Evolutionary conservation across 352 stramenopile genomes (phyloP), one percentile per base, ranked within the genome.

Genomic region (Globisporangium sylvaticum): DNA sequence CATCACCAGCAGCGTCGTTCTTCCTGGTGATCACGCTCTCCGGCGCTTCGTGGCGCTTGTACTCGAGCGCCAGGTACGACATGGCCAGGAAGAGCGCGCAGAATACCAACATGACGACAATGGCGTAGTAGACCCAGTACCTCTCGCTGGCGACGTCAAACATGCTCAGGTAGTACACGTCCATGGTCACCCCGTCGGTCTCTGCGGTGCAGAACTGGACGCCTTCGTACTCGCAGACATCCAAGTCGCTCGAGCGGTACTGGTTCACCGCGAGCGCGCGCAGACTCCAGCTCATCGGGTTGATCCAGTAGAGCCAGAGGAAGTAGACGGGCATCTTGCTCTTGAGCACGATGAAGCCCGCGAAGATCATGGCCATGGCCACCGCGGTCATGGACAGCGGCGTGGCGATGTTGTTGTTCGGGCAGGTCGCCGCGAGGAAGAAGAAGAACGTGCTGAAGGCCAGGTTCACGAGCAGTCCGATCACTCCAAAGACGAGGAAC

Each of bases 221-320:
- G 24, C 54, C 53, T 0, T 56, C 9, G 39, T 48, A 75, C 27
- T 57, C 37, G 42, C 67, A 65, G 15, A 63, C 32, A 20, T 75
- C 48, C 15, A 55, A 64, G 5, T 18, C 31, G 1, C 8, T 9
- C 24, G 66, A 66, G 42, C 48, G 25, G 58, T 72, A 75, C 53
- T 75, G 31, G 59, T 72, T 72, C n/a, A 70, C 52, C 15, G 64
- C 37, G 25, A 75, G 1, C 34, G 71, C 52, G 27, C 71, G 67
- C 44, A 69, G 37, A 22, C 32, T 48, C 67, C 71, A 79, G 20
- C 27, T 31, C n/a, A 74, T 46, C 4, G 75, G 75, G 46, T 77
- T 81, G 24, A 81, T 57, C 44, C 59, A 79, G 53, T 81, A 81
- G 24, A 80, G 9, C 75, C 75, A 81, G 12, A 60, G 57, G 27